Evolutionary conservation across 352 stramenopile species (phyloP).

Genomic region (Phytophthora nicotianae): DNA sequence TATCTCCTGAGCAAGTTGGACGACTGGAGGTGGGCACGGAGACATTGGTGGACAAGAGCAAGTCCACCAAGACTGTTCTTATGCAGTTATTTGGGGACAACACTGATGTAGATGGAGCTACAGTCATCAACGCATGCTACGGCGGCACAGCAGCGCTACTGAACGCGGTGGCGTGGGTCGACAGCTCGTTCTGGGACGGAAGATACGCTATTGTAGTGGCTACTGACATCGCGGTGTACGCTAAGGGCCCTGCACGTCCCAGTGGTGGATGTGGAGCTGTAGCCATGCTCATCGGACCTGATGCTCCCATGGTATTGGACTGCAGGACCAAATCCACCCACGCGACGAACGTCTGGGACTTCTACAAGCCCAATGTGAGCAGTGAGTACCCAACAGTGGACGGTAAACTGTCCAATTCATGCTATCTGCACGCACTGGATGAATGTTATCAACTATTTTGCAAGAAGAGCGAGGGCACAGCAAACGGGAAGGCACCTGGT

Average conservation of each 20-base stretch:
- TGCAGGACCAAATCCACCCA: conserved; percentile 90
- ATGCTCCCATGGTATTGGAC: conserved; percentile 95
- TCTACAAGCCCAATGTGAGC: conserved; percentile 95
- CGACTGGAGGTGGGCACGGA: conserved; percentile 98
- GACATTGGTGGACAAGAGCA: conserved; percentile 92
- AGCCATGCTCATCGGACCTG: conserved; percentile 95
- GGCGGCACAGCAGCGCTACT: conserved; percentile 96
- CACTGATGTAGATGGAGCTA: conserved; percentile 85
- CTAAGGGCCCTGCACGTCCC: conserved; percentile 86
- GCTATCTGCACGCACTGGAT: conserved; percentile 96
- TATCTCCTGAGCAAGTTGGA: conserved; percentile 81
- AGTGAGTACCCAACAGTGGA: conserved; percentile 97
- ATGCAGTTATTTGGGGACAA: conserved; percentile 78
- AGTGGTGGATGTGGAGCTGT: conserved; percentile 94
- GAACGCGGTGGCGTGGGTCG: conserved; percentile 96
- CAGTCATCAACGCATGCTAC: conserved; percentile 98
- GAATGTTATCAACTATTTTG: conserved; percentile 94
- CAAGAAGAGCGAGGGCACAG: conserved; percentile 64
- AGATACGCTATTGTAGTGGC: conserved; percentile 96
- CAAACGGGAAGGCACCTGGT: conserved; percentile 21
- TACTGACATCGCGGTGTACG: conserved; percentile 97
- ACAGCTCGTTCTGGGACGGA: conserved; percentile 93
- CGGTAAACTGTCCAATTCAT: conserved; percentile 93
- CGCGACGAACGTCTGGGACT: conserved; percentile 96
- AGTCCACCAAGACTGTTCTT: conserved; percentile 84